A percentile compares a stretch with the other conserved stretches of the same genome.
These are phyloP conservation scores for Suillus subaureus DNA, from an alignment of 768 basidiomycete species.

Conservation along the genomic window DNA sequence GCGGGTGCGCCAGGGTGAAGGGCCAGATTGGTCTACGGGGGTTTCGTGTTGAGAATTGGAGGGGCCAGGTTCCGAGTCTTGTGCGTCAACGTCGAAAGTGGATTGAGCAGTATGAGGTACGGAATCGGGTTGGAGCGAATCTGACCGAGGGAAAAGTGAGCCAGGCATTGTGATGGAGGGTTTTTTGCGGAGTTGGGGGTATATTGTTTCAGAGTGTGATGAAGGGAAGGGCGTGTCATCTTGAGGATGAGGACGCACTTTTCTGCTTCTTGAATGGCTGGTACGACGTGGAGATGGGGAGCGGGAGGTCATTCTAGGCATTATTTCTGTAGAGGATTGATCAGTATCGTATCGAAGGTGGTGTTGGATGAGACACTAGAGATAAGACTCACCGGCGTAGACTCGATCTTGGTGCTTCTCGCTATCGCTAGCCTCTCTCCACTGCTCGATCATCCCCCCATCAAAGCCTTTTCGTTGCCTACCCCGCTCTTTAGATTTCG, in stretches of 20 bases:
- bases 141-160: slow-evolving; percentile 72
- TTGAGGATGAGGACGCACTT: slow-evolving; percentile 2
- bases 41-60: slow-evolving; percentile 17
- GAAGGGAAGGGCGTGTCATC: slow-evolving; percentile 16
- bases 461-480: neutral
- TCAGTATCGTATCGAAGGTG: slow-evolving; percentile 12
- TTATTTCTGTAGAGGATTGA: slow-evolving; percentile 19
- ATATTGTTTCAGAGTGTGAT: slow-evolving; percentile 23
- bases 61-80: slow-evolving; percentile 19
- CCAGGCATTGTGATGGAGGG: slow-evolving; percentile 74
- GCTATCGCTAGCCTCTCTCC: neutral
- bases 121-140: slow-evolving; percentile 56
- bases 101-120: slow-evolving; percentile 2
- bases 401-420: slow-evolving; percentile 8
- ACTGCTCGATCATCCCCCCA: slow-evolving; percentile 3
- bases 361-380: neutral
- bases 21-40: slow-evolving; percentile 19
- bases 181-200: slow-evolving; percentile 23
- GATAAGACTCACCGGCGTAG: slow-evolving; percentile 15
- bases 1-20: slow-evolving; percentile 35
- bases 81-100: neutral
- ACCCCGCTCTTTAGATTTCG: neutral
- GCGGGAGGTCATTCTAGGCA: slow-evolving; percentile 22
- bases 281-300: slow-evolving; percentile 21
- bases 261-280: neutral